phyloP scores from a whole-genome alignment of 2,329 filamentous ascomycete genomes.

The Coniochaeta pulveracea region DNA sequence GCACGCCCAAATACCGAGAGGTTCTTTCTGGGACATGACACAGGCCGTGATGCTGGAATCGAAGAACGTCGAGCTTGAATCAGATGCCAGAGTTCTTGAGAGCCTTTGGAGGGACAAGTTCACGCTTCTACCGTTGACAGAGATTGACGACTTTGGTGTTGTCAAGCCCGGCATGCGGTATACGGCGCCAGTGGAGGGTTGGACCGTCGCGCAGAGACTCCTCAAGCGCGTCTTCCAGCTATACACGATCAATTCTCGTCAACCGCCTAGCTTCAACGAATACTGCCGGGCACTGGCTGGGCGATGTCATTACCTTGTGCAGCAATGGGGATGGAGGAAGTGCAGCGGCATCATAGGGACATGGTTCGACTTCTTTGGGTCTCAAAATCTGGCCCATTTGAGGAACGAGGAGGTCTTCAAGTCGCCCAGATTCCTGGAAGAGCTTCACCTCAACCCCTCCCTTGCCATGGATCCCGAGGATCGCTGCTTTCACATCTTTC shows the following conservation, averaged over 20 bases:
- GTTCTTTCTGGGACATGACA: slow-evolving; percentile 50
- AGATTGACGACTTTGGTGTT: slow-evolving; percentile 45
- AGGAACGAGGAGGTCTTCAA: slow-evolving; percentile 52
- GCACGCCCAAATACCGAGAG: slow-evolving; percentile 34
- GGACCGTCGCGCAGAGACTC: slow-evolving; percentile 45
- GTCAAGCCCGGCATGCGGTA: slow-evolving; percentile 27
- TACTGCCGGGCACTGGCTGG: slow-evolving; percentile 49
- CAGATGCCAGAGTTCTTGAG: slow-evolving; percentile 39
- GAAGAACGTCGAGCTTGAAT: slow-evolving; percentile 20
- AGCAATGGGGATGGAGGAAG: slow-evolving; percentile 54
- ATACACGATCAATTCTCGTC: slow-evolving; percentile 42
- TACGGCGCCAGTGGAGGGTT: slow-evolving; percentile 38
- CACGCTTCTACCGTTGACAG: slow-evolving; percentile 46
- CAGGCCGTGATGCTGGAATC: slow-evolving; percentile 29
- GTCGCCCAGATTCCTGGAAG: slow-evolving; percentile 50
- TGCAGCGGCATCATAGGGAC: slow-evolving; percentile 45
- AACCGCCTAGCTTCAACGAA: slow-evolving; percentile 51
- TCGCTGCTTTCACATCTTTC: slow-evolving; percentile 54
- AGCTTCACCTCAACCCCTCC: slow-evolving; percentile 33
- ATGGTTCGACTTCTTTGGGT: slow-evolving; percentile 59
- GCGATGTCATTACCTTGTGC: slow-evolving; percentile 51
- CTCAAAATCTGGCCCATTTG: slow-evolving; percentile 48
- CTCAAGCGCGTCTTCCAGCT: slow-evolving; percentile 45
- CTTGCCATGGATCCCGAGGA: slow-evolving; percentile 43
- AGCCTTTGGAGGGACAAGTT: slow-evolving; percentile 47